Evolutionary conservation across 108 stramenopile species (phyloP), one percentile per base, ranked within the genome.

Genomic region (Mediolabrus comicus): DNA sequence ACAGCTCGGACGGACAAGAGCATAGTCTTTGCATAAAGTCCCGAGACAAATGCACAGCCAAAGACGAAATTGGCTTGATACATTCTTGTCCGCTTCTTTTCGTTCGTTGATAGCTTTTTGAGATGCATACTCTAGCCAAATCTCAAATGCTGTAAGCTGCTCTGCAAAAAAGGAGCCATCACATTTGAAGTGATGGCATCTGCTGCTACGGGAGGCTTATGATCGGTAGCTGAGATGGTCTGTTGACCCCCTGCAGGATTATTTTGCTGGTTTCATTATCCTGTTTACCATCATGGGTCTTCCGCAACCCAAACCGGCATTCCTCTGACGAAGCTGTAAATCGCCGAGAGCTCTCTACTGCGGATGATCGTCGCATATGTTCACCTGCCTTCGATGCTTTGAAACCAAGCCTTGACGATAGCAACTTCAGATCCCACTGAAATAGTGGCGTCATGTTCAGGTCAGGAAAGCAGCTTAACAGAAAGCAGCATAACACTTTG

Each of bases 61-160:
- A 9, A 80, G 43, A 54, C 89, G 84, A 54, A 88, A 79, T 25
- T 46, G 46, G 19, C 46, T 49, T 49, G 46, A 49, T 49, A 49
- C 46, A 49, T 49, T 49, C 22, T 49, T 49, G 8, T 49, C 46
- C 0, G 46, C 46, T 49, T 49, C 46, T 24, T 49, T 49, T 49
- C 46, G 46, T 6, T 49, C 46, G 4, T 49, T 49, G 22, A 17
- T 75, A 96, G 69, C 71, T 51, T 58, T 74, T 29, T 71, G 25
- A 38, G 64, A 36, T 4, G 96, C 94, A 74, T 88, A 98, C 58
- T 97, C 89, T 3, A 99, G 73, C 99, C 99, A 99, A 22, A 97
- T 84, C 79, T 98, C 97, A 74, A 98, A 99, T 1, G 98, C 96
- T n/a, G 90, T 96, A 2, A 99, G 83, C 73, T 98, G 98, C 55